These are phyloP conservation scores for Hansenula sp. DNA, from an alignment of 1,139 yeast species.

Conservation along the genomic window DNA sequence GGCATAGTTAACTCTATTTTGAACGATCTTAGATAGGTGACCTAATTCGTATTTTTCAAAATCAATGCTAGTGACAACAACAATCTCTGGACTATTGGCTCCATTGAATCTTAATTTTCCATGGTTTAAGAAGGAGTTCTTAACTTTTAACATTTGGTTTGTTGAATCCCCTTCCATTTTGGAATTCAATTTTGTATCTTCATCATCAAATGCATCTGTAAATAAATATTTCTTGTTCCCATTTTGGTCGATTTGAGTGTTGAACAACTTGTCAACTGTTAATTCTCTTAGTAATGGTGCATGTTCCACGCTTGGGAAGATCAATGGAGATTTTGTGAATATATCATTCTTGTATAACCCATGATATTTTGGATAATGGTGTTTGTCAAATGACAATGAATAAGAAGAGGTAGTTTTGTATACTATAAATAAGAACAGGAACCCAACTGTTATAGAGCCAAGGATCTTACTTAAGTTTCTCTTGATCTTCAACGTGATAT, in stretches of 20 bases:
- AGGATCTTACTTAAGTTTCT: slow-evolving; percentile 14
- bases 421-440: slow-evolving; percentile 9
- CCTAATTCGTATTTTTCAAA: slow-evolving; percentile 62
- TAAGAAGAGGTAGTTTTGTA: slow-evolving; percentile 6
- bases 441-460: slow-evolving; percentile 4
- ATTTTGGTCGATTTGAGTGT: slow-evolving; percentile 36
- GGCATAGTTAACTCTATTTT: slow-evolving; percentile 81
- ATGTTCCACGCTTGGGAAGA: slow-evolving; percentile 68
- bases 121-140: slow-evolving; percentile 57
- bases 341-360: slow-evolving; percentile 40
- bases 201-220: slow-evolving; percentile 36
- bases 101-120: slow-evolving; percentile 55
- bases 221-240: slow-evolving; percentile 41
- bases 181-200: slow-evolving; percentile 34
- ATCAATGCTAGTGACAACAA: slow-evolving; percentile 80
- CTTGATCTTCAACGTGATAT: slow-evolving; percentile 7
- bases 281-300: slow-evolving; percentile 55
- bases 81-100: slow-evolving; percentile 55
- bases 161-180: slow-evolving; percentile 36
- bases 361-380: slow-evolving; percentile 28
- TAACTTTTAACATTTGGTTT: slow-evolving; percentile 35
- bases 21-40: slow-evolving; percentile 62
- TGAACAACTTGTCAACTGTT: slow-evolving; percentile 48
- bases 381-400: slow-evolving; percentile 9
- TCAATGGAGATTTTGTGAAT: slow-evolving; percentile 46